Percentiles rank a stretch among this genome's conserved stretches.
phyloP scores from a whole-genome alignment of 495 filamentous ascomycete genomes.

The Trichoderma asperelloides region DNA sequence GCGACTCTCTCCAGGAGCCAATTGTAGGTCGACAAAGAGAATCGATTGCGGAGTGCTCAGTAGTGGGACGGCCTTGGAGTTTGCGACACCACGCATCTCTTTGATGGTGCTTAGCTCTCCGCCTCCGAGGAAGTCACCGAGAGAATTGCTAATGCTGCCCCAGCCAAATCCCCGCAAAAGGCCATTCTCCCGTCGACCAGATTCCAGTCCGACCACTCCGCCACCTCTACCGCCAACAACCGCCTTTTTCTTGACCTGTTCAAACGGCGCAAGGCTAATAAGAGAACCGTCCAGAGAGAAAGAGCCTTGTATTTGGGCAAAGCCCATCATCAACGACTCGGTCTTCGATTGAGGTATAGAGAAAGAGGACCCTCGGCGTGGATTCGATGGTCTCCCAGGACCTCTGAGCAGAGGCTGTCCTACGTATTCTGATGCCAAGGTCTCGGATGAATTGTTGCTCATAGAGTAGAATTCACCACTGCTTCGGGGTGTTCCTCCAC shows the following conservation, averaged over 20 bases:
- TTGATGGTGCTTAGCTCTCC: constrained; percentile 85
- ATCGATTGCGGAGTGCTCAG: constrained; percentile 95
- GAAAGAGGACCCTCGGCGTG: constrained; percentile 53
- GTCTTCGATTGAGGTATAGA: constrained; percentile 35
- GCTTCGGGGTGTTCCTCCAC: constrained; percentile 63
- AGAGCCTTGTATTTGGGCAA: constrained; percentile 86
- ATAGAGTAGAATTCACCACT: constrained; percentile 91
- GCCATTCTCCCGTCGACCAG: constrained; percentile 61
- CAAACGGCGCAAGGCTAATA: constrained; percentile 81
- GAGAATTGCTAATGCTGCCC: constrained; percentile 79
- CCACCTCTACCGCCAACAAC: constrained; percentile 80
- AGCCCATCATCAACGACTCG: constrained; percentile 94
- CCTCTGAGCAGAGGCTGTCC: constrained; percentile 45
- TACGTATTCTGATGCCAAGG: constrained; percentile 83
- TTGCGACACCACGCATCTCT: constrained; percentile 80
- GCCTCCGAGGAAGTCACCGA: constrained; percentile 76
- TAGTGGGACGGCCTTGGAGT: constrained; percentile 74
- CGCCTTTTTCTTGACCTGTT: constrained; percentile 90
- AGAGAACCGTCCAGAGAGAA: constrained; percentile 89
- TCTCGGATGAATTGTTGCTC: constrained; percentile 91
- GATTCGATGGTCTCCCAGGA: constrained; percentile 44
- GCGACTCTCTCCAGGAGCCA: constrained; percentile 82
- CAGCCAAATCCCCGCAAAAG: constrained; percentile 80
- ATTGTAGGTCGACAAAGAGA: constrained; percentile 83
- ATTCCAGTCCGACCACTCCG: constrained; percentile 72